A percentile compares a stretch with the other conserved stretches of the same genome.
These are phyloP conservation scores for Halophytophthora polymorphica DNA, from an alignment of 352 stramenopile genomes.

Conservation along the genomic window DNA sequence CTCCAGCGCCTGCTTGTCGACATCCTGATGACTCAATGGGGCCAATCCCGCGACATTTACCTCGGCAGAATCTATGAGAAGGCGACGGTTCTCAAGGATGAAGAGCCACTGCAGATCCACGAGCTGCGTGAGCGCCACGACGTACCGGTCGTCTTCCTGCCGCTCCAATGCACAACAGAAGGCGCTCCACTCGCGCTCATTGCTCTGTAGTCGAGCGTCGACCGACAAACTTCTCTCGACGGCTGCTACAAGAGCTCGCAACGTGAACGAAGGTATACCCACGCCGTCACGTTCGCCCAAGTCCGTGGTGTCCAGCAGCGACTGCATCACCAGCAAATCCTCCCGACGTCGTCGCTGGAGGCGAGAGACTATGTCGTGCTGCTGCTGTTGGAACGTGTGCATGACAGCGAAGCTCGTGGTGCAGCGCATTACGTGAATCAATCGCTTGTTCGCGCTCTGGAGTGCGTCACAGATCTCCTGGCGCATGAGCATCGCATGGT, in stretches of 20 bases:
- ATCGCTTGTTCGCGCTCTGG: conserved; percentile 9
- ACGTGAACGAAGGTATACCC: not conserved
- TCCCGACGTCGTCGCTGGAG: conserved; percentile 17
- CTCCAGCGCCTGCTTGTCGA: conserved; percentile 15
- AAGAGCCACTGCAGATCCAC: conserved; percentile 37
- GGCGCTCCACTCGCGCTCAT: conserved; percentile 20
- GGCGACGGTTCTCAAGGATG: conserved; percentile 24
- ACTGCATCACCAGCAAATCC: conserved; percentile 9
- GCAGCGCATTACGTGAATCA: conserved; percentile 8
- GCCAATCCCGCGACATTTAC: too few species aligned
- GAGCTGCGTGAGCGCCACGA: conserved; percentile 12
- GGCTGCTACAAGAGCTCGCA: conserved; percentile 4
- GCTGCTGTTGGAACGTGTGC: conserved; percentile 21
- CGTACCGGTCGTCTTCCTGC: conserved; percentile 14
- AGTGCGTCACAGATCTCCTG: conserved; percentile 13
- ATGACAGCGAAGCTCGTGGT: conserved; percentile 18
- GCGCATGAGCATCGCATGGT: conserved; percentile 13
- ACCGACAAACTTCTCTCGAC: conserved; percentile 13
- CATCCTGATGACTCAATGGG: not conserved
- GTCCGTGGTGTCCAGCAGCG: conserved; percentile 1
- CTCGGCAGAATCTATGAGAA: conserved; percentile 2
- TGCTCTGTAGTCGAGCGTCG: conserved; percentile 12
- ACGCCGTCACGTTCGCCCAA: not conserved
- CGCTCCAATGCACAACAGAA: conserved; percentile 17
- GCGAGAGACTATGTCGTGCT: conserved; percentile 1